Conservation (phyloP, 2,329 filamentous ascomycete species). For the Ophiosphaerella korrae region DNA sequence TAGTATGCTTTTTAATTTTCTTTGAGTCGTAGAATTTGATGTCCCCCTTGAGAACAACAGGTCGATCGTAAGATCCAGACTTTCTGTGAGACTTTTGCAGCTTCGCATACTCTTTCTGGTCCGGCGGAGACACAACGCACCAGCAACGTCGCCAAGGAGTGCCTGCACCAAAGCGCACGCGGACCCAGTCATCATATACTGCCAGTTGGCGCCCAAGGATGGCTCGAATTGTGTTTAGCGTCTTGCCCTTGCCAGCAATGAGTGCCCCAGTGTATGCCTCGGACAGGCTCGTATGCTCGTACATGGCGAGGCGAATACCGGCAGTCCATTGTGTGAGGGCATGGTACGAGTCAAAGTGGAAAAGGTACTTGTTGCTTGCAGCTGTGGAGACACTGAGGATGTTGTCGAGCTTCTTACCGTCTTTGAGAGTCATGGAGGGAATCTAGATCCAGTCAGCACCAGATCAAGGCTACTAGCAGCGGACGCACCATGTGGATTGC, state of each 20-base stretch:
- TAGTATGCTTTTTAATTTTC: constrained; percentile 89
- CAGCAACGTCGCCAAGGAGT: constrained; percentile 96
- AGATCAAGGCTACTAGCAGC: background rate
- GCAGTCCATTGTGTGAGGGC: constrained; percentile 96
- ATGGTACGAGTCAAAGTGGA: constrained; percentile 95
- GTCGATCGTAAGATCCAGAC: constrained; percentile 80
- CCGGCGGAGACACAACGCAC: constrained; percentile 91
- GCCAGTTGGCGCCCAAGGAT: constrained; percentile 83
- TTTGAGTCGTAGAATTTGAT: constrained; percentile 93
- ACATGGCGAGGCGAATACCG: constrained; percentile 91
- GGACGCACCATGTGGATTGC: constrained; percentile 92
- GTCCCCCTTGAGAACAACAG: constrained; percentile 76
- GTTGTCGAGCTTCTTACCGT: constrained; percentile 86
- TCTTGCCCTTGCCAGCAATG: constrained; percentile 91
- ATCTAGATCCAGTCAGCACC: constrained; percentile 39
- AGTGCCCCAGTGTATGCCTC: constrained; percentile 96
- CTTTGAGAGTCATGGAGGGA: constrained; percentile 82
- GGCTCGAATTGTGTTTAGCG: constrained; percentile 83
- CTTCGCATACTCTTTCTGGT: constrained; percentile 89
- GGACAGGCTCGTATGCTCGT: constrained; percentile 88
- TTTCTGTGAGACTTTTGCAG: constrained; percentile 82
- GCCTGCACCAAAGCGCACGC: constrained; percentile 92
- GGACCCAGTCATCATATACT: constrained; percentile 88
- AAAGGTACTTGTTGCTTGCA: constrained; percentile 89
- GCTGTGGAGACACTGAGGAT: constrained; percentile 95